Base-by-base conservation (phyloP, 306 rosid genomes). In the Oxytropis ochrocephala region DNA sequence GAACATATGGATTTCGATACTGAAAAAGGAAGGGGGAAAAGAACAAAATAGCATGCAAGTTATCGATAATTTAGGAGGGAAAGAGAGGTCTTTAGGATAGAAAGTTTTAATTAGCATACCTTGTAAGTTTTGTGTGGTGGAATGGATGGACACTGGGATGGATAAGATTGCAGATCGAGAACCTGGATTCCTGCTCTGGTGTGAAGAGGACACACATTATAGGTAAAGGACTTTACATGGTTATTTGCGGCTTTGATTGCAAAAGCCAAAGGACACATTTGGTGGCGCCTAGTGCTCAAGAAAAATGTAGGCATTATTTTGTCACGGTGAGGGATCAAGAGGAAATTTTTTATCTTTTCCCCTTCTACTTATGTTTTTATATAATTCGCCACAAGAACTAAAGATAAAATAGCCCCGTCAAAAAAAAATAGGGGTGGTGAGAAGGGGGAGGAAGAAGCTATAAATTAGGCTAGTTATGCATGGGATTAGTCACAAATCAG, bases 251-350 rank as follows among this genome's bases (percentile, higher is more conserved):
- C 59, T 67, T 51, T 72, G 53, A 51, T 70, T 57, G 73, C 74
- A 70, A 80, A 80, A 67, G 81, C 76, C 69, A 72, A 60, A 50
- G 64, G 68, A 74, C 18, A 36, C 76, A n/a, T 75, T 56, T 69
- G 49, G 38, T 53, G 75, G 78, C 65, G 82, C 70, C 66, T 81
- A 58, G 69, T 64, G 61, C 75, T 64, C 76, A 30, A 47, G 80
- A 67, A 63, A 60, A 51, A 66, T 69, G 17, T 73, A 72, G 74
- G 57, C 69, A 44, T 81, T 81, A 30, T 78, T 67, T 51, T 70
- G 33, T 59, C 43, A 68, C 67, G 80, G 82, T 72, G 85, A 85
- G 85, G 87, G 81, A 62, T 65, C 43, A 62, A 51, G 53, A 72
- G 72, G 78, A 36, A 59, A 21, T 41, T 56, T 36, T 64, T 18